Base-by-base conservation (phyloP, 73 alveolate genomes). In the Paramecium octaurelia region DNA sequence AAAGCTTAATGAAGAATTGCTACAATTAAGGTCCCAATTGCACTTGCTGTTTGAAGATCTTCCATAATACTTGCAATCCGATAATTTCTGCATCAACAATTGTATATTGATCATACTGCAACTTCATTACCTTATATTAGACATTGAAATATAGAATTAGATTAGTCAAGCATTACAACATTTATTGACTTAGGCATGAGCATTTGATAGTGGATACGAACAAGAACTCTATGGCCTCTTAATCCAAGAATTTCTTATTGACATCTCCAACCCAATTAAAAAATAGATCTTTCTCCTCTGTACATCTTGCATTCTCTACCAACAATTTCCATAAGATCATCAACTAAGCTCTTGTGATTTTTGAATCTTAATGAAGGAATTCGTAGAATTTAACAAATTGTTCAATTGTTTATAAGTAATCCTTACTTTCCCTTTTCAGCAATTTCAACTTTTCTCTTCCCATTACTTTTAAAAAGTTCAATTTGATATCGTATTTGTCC, bases 151-250 rank as follows among this genome's bases (percentile, higher is more conserved):
- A 46, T 21, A 46, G 12, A n/a, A 80, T 80, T 14, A 80, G 21
- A 80, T 48, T 80, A 6, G 91, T 80, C 16, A 80, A 48, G 27
- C 91, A 80, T 14, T 80, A 31, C 12, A 80, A 48, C 91, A 80
- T 80, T 2, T 23, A 35, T 14, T 31, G 4, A 31, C 75, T 42
- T 16, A 31, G 14, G 9, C 35, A 12, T 12, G 20, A 9, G 20
- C 57, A 44, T 42, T 80, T 42, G 7, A 80, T 42, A 3, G 31
- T 44, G 4, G 57, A 20, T 9, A 80, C 16, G 18, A 80, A 80
- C 24, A 80, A 11, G 43, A 80, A 43, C 20, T 80, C 24, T 23
- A 24, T 31, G 3, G 91, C 91, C 16, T 80, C 91, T 24, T 80
- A 43, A 80, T 46, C 91, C 8, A 80, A 46, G 8, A 44, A 46